Evolutionary conservation across 2,329 filamentous ascomycete genomes (phyloP).

Genomic region (Mycosphaerella arachidis): DNA sequence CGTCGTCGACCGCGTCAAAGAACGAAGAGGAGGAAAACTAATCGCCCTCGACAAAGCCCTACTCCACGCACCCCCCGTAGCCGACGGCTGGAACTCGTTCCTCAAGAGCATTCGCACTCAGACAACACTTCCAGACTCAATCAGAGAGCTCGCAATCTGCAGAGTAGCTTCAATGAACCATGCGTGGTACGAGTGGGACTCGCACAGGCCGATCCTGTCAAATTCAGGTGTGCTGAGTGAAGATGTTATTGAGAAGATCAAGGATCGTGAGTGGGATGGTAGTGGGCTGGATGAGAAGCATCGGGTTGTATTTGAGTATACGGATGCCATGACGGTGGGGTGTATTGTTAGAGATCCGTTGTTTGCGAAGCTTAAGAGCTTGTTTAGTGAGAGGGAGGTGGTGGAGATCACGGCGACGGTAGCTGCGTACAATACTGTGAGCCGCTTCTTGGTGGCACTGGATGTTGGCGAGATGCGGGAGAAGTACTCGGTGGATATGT

Average conservation of each 20-base stretch:
- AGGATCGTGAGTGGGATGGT: slow-evolving; percentile 34
- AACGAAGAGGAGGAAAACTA: slow-evolving; percentile 48
- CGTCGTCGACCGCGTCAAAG: slow-evolving; percentile 48
- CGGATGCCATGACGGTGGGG: slow-evolving; percentile 77
- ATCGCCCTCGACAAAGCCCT: slow-evolving; percentile 52
- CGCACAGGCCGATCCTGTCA: slow-evolving; percentile 66
- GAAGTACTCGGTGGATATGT: slow-evolving; percentile 31
- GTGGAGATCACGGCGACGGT: slow-evolving; percentile 78
- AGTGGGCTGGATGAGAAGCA: slow-evolving; percentile 54
- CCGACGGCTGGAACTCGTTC: slow-evolving; percentile 57
- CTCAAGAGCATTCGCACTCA: slow-evolving; percentile 52
- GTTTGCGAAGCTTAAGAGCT: slow-evolving; percentile 58
- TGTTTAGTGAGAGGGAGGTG: slow-evolving; percentile 66
- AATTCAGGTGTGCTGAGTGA: slow-evolving; percentile 59
- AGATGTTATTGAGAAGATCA: slow-evolving; percentile 45
- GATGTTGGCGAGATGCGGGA: slow-evolving; percentile 53
- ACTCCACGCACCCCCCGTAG: slow-evolving; percentile 52
- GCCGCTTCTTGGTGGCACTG: slow-evolving; percentile 74
- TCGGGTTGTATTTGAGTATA: slow-evolving; percentile 66
- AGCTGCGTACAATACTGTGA: slow-evolving; percentile 80
- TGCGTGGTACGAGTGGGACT: slow-evolving; percentile 81
- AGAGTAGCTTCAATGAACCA: slow-evolving; percentile 74
- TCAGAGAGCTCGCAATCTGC: slow-evolving; percentile 76
- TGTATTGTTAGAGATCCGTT: slow-evolving; percentile 65
- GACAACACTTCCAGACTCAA: slow-evolving; percentile 45